Conservation (phyloP, 176 grass and related monocot species). For the Avena atlantica region DNA sequence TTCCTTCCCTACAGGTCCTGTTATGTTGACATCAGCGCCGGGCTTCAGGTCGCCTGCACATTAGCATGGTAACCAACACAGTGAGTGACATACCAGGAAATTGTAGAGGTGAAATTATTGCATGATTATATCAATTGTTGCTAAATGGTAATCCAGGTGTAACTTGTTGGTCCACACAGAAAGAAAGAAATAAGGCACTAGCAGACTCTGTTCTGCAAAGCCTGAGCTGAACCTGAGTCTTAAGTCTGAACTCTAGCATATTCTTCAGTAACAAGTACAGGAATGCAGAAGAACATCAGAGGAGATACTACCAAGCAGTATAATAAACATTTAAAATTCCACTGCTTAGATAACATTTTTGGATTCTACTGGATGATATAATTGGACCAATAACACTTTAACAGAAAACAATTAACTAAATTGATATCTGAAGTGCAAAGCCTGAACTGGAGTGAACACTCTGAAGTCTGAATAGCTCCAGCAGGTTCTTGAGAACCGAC, state of each 20-base stretch:
- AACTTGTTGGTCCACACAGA: neutral
- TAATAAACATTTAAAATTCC: neutral
- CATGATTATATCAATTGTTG: neutral
- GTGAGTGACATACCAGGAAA: neutral
- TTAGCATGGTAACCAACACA: conserved; percentile 4
- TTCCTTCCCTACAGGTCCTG: conserved; percentile 95
- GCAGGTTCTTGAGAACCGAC: neutral
- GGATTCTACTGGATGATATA: neutral
- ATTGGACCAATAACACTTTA: too few species aligned
- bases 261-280: neutral
- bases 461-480: neutral
- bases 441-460: neutral
- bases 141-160: neutral
- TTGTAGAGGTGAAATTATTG: neutral
- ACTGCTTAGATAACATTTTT: neutral
- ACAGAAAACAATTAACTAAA: too few species aligned
- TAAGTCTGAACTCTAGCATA: neutral
- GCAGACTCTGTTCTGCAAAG: neutral
- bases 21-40: conserved; percentile 72
- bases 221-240: neutral
- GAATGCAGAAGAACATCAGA: neutral
- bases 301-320: neutral
- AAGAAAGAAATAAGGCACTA: neutral
- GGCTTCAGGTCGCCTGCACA: conserved; percentile 79
- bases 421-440: neutral